A percentile compares a stretch with the other conserved stretches of the same genome.
Conservation (phyloP, 2,329 filamentous ascomycete genomes). For the Zopfia rhizophila region DNA sequence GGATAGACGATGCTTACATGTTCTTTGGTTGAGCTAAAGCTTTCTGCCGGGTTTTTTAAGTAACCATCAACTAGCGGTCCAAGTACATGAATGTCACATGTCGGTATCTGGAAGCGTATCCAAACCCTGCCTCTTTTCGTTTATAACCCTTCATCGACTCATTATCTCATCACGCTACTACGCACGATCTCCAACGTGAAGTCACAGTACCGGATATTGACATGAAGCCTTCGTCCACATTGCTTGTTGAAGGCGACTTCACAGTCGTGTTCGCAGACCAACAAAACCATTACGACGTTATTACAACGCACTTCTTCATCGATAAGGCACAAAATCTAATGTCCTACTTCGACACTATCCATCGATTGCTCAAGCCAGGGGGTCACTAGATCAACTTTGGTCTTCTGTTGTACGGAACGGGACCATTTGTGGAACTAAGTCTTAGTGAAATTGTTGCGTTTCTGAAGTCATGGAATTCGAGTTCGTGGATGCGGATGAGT, state of each 20-base stretch:
- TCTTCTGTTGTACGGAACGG: conserved; percentile 65
- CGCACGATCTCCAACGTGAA: conserved; percentile 58
- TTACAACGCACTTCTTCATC: conserved; percentile 70
- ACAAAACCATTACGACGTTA: conserved; percentile 55
- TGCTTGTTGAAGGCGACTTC: conserved; percentile 68
- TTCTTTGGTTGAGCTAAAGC: neutral
- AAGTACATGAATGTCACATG: conserved; percentile 67
- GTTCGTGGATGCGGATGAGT: conserved; percentile 57
- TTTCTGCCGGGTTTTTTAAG: conserved; percentile 57
- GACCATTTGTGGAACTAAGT: conserved; percentile 65
- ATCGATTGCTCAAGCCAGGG: conserved; percentile 57
- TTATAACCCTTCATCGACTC: conserved; percentile 65
- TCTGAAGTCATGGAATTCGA: conserved; percentile 62
- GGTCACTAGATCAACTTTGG: conserved; percentile 68
- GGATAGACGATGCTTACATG: no score
- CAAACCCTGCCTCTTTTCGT: conserved; percentile 30
- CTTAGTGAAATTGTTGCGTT: conserved; percentile 64
- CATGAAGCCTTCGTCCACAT: conserved; percentile 50
- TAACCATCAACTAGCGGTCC: conserved; percentile 68
- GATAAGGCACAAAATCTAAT: conserved; percentile 68
- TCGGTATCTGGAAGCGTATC: conserved; percentile 57
- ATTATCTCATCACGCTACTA: conserved; percentile 67
- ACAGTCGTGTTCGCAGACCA: conserved; percentile 52
- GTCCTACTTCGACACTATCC: conserved; percentile 65
- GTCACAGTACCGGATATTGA: conserved; percentile 59